phyloP scores from a whole-genome alignment of 371 early-diverging fungal species.

The Vairimorpha necatrix region DNA sequence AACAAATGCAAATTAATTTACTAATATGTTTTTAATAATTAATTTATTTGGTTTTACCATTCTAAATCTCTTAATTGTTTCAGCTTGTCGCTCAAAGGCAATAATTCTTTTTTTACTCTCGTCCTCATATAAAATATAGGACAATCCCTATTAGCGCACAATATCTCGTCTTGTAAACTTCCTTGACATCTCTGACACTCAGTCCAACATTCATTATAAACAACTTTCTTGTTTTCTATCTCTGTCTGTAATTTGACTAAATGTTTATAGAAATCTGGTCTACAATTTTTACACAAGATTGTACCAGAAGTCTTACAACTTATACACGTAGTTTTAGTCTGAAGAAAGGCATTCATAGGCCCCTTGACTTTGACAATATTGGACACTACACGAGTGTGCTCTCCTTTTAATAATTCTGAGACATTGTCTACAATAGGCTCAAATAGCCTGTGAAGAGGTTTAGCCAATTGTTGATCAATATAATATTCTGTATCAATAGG shows the following conservation, averaged over 20 bases:
- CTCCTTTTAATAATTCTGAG: constrained; percentile 71
- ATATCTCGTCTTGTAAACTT: constrained; percentile 83
- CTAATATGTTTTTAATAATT: no score
- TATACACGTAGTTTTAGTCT: constrained; percentile 78
- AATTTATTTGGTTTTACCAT: no score
- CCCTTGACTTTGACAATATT: constrained; percentile 77
- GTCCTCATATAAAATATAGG: constrained; percentile 98
- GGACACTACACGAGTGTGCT: constrained; percentile 77
- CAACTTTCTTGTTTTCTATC: constrained; percentile 71
- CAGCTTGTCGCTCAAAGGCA: constrained; percentile 68
- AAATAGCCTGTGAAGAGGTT: constrained; percentile 89
- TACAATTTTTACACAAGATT: constrained; percentile 69
- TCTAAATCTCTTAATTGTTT: constrained; percentile 59
- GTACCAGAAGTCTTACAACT: constrained; percentile 82
- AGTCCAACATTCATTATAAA: constrained; percentile 84
- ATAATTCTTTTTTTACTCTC: constrained; percentile 86
- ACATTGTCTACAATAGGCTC: constrained; percentile 92
- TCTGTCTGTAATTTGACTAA: constrained; percentile 69
- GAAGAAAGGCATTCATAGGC: constrained; percentile 84
- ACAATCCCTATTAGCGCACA: constrained; percentile 91
- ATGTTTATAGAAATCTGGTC: constrained; percentile 70
- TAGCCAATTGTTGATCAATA: constrained; percentile 90
- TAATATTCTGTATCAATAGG: constrained; percentile 97
- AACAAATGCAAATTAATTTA: neutral
- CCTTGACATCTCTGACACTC: constrained; percentile 98